Conservation (phyloP, 78 protist genomes). For the Speleostelium caveatum region DNA sequence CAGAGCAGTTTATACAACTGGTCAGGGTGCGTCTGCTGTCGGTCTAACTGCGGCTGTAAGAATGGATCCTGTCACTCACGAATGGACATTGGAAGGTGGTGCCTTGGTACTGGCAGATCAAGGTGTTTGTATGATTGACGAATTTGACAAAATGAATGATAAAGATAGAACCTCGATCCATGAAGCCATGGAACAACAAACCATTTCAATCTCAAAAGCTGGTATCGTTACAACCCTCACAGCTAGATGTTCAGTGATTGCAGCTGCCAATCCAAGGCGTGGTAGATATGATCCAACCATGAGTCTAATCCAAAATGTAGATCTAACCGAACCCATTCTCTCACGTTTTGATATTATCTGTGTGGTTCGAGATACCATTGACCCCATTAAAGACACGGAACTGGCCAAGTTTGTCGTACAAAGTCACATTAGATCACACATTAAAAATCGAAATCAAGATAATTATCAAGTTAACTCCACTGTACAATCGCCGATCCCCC, state of each 20-base stretch:
- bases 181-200: slow-evolving; percentile 99
- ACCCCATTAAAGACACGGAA: slow-evolving; percentile 88
- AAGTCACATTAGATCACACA: slow-evolving; percentile 92
- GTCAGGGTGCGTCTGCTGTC: slow-evolving; percentile 99
- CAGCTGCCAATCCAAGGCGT: slow-evolving; percentile 99
- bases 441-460: slow-evolving; percentile 30
- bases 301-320: slow-evolving; percentile 94
- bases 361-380: slow-evolving; percentile 93
- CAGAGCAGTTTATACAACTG: slow-evolving; percentile 99
- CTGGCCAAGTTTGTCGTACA: slow-evolving; percentile 95
- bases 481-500: slow-evolving; percentile 82
- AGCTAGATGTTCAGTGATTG: slow-evolving; percentile 98
- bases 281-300: slow-evolving; percentile 94
- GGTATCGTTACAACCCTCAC: slow-evolving; percentile 99
- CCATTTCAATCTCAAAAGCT: slow-evolving; percentile 98
- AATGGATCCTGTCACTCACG: slow-evolving; percentile 97
- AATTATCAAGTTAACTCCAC: slow-evolving; percentile 35
- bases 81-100: slow-evolving; percentile 99
- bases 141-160: slow-evolving; percentile 99
- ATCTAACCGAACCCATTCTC: slow-evolving; percentile 98
- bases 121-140: slow-evolving; percentile 99
- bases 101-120: slow-evolving; percentile 99
- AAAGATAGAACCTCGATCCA: slow-evolving; percentile 98
- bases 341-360: slow-evolving; percentile 98
- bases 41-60: slow-evolving; percentile 99